Conservation (phyloP, 2,329 filamentous ascomycete species). For the Fusarium virguliforme region DNA sequence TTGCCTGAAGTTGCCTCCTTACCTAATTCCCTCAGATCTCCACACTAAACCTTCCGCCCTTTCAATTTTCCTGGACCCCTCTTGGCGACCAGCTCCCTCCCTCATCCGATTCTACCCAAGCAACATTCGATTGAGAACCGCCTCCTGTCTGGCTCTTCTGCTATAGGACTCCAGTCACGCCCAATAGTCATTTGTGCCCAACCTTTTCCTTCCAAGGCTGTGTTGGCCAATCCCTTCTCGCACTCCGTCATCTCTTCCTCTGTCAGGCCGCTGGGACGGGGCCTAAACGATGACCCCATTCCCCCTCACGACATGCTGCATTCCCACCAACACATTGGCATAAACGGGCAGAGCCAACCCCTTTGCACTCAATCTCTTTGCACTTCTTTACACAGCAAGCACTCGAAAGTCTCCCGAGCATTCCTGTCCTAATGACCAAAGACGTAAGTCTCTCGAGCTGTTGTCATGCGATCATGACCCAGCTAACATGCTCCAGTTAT, state of each 20-base stretch:
- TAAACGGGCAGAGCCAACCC: not conserved
- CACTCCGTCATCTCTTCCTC: too few species aligned
- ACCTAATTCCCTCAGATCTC: too few species aligned
- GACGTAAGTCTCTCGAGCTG: not conserved
- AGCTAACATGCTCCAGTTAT: slow-evolving; percentile 7
- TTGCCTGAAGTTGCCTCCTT: too few species aligned
- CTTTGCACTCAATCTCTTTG: not conserved
- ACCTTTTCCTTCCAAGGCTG: not conserved
- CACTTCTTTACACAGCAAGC: not conserved
- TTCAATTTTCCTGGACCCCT: too few species aligned
- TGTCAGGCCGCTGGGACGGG: slow-evolving; percentile 1
- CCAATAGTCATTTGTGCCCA: slow-evolving; percentile 11
- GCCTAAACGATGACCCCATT: not conserved
- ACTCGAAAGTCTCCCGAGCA: not conserved
- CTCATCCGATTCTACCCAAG: too few species aligned
- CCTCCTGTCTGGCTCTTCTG: too few species aligned
- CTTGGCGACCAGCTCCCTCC: too few species aligned
- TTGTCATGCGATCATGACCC: not conserved
- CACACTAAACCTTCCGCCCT: too few species aligned
- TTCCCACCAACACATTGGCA: not conserved
- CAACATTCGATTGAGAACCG: too few species aligned
- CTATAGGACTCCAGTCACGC: not conserved
- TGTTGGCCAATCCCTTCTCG: not conserved
- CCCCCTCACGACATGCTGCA: not conserved
- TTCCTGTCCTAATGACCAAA: not conserved